Base-by-base conservation (phyloP, 2,329 filamentous ascomycete genomes). In the Alternaria ethzedia region DNA sequence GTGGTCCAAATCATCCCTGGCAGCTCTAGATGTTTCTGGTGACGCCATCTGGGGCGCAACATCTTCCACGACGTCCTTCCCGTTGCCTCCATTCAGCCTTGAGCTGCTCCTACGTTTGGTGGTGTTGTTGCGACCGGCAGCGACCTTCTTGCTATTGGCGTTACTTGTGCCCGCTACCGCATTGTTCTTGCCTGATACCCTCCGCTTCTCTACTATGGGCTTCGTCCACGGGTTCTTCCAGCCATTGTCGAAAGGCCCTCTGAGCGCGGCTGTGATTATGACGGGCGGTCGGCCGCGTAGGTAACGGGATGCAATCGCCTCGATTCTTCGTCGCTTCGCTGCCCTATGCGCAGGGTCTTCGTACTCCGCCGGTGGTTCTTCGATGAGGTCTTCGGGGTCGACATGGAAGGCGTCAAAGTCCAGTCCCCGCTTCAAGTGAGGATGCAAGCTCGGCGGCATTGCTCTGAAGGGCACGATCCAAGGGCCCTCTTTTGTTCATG, bases 201-300 rank as follows among this genome's bases (percentile, higher is more conserved):
- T 43, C 20, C 46, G 49, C 23, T 46, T 55, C 15, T 45, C 46
- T 9, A 57, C 60, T 49, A 49, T 51, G 11, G 61, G 17, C 11
- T 64, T 45, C 21, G 67, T 25, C 78, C 79, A 82, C 20, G 79
- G 79, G 52, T 81, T 81, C 52, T 70, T 70, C 78, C 78, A 81
- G 36, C 65, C 63, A 6, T 72, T 56, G 25, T 75, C 82, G 67
- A 92, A 90, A 0, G 90, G 90, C 0, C 90, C 90, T 63, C 80
- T 84, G 4, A 92, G 80, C 6, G 80, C 78, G 7, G 90, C 86
- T 12, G 90, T 90, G 4, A 89, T 75, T 3, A 94, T 82, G 23
- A 86, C 72, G 0, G 90, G 84, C 2, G 83, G 73, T 28, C 83
- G 79, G 0, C 90, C 90, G 7, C 82, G 78, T 41, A 91, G 79